Percentiles rank a stretch among this genome's conserved stretches.
These are phyloP conservation scores for Nakaseomyces kungkrabaensis DNA, from an alignment of 1,139 yeast species.

Conservation along the genomic window DNA sequence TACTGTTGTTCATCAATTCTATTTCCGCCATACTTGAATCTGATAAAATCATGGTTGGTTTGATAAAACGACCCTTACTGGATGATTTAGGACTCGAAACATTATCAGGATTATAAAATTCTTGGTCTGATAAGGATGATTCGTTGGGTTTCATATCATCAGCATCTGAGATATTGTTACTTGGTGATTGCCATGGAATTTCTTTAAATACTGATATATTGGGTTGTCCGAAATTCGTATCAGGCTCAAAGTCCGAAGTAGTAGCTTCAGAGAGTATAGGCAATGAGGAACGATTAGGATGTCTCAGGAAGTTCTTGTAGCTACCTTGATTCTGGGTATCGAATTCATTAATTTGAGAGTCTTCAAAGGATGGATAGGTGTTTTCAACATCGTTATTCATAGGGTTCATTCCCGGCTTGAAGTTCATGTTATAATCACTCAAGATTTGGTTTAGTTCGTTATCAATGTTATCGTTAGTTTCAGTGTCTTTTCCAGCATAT, in stretches of 20 bases:
- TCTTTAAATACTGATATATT: not conserved
- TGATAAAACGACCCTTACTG: conserved; percentile 10
- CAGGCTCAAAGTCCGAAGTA: not conserved
- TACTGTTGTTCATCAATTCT: conserved; percentile 2
- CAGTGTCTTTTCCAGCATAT: not conserved
- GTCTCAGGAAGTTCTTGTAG: not conserved
- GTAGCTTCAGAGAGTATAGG: conserved; percentile 1
- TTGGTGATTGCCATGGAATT: conserved; percentile 6
- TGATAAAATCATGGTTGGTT: conserved; percentile 14
- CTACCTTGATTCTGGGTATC: not conserved
- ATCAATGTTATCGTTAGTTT: conserved; percentile 10
- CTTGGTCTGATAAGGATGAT: conserved; percentile 1
- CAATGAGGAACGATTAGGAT: not conserved
- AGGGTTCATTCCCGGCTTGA: conserved; percentile 1
- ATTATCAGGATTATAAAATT: conserved; percentile 8
- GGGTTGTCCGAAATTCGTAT: not conserved
- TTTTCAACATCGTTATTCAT: not conserved
- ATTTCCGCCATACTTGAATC: conserved; percentile 6
- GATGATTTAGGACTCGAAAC: conserved; percentile 11
- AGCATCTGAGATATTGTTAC: conserved; percentile 7
- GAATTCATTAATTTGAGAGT: not conserved
- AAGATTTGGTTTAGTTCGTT: conserved; percentile 20
- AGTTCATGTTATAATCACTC: conserved; percentile 24
- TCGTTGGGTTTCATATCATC: conserved; percentile 1
- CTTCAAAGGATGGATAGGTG: not conserved